Base-by-base conservation (phyloP, 805 yeast genomes). In the Metschnikowia lachancei region DNA sequence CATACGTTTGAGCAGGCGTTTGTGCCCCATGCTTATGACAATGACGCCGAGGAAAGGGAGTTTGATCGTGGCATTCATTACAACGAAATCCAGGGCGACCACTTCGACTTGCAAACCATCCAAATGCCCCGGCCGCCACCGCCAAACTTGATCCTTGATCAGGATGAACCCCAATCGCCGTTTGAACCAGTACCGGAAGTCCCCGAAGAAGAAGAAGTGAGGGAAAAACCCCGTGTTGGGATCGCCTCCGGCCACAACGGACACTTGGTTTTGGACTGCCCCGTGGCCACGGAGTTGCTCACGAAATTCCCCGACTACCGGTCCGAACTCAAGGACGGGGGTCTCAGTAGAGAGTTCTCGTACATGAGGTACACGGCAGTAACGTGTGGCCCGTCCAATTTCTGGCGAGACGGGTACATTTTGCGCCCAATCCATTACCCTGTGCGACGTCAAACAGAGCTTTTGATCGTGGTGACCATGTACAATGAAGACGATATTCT, bases 241-340 rank as follows among this genome's bases (percentile, higher is more conserved):
- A 51, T 53, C n/a, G 57, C 54, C 28, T 45, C 47, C 19, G 75
- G 75, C 29, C 62, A 64, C 46, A 67, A 72, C 46, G 96, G 96
- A 46, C 89, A 89, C 60, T 77, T 89, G 61, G 87, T 89, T 29
- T 75, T 89, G 49, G 96, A 89, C 65, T 89, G 95, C 60, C 96
- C 95, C 10, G 91, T 89, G 1, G 82, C 95, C n/a, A 77, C 80
- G 26, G 76, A 80, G 40, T 72, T 89, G 41, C 67, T 85, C 36
- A 39, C 69, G 14, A 72, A 70, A 48, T 71, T 69, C 47, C 74
- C 72, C 11, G 75, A 70, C 50, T 71, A 68, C 47, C 56, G 60
- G 19, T 54, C 64, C 2, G 60, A 47, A 7, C 58, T 54, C 14
- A 64, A 63, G 36, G 74, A 69, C 48, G 74, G 73, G 3, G 76